phyloP scores from a whole-genome alignment of 2,329 filamentous ascomycete genomes.

The Harringtonia aguacate region DNA sequence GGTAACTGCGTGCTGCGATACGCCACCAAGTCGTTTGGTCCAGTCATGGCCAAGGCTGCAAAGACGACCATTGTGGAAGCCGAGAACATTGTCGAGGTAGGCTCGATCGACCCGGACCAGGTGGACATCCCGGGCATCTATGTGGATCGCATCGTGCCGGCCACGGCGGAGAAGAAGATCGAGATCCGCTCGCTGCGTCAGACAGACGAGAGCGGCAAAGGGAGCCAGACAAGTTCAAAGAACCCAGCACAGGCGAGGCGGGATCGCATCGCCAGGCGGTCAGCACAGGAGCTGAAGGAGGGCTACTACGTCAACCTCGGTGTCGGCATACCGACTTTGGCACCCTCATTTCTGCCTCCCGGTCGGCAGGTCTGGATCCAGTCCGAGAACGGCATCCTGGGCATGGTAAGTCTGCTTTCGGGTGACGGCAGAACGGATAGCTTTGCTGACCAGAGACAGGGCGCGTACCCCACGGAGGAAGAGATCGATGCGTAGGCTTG shows the following conservation, averaged over 20 bases:
- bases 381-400: constrained; percentile 76
- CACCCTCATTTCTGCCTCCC: constrained; percentile 61
- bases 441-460: constrained; percentile 28
- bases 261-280: constrained; percentile 63
- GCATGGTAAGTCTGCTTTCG: constrained; percentile 39
- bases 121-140: constrained; percentile 76
- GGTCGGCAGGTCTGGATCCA: constrained; percentile 70
- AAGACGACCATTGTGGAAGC: constrained; percentile 72
- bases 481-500: constrained; percentile 50
- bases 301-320: constrained; percentile 75
- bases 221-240: constrained; percentile 17
- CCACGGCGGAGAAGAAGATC: constrained; percentile 59
- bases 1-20: constrained; percentile 76
- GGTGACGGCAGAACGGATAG: too few species aligned
- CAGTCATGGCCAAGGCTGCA: constrained; percentile 74
- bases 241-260: constrained; percentile 42
- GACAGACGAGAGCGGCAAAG: constrained; percentile 21
- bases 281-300: constrained; percentile 70
- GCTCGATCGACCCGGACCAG: constrained; percentile 60
- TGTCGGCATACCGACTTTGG: constrained; percentile 80
- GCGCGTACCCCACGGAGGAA: constrained; percentile 61
- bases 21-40: constrained; percentile 65
- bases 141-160: constrained; percentile 69
- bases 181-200: constrained; percentile 58
- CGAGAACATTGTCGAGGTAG: constrained; percentile 69